Percentiles rank a stretch among this genome's conserved stretches.
phyloP scores from a whole-genome alignment of 305 asterid genomes.

The Fraxinus nigra region DNA sequence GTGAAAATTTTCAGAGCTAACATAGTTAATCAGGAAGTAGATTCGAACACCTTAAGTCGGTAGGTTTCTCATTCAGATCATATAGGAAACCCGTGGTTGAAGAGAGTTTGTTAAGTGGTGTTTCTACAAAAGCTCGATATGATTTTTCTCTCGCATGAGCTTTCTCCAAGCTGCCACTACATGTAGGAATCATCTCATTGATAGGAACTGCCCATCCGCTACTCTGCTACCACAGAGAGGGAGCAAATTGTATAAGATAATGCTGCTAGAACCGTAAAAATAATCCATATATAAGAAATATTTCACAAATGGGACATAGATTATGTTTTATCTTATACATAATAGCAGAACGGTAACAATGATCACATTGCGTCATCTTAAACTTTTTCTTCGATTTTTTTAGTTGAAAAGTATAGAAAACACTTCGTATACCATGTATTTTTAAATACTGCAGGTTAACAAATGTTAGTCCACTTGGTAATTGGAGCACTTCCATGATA shows the following conservation, averaged over 20 bases:
- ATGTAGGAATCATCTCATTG: constrained; percentile 20
- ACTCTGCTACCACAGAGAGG: background rate
- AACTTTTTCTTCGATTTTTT: background rate
- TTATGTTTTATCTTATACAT: background rate
- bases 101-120: constrained; percentile 20
- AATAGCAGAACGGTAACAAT: background rate
- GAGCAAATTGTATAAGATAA: background rate
- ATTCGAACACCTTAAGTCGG: constrained; percentile 16
- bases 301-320: background rate
- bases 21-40: background rate
- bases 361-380: background rate
- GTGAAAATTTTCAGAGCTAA: background rate
- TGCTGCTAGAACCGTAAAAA: background rate
- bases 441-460: background rate
- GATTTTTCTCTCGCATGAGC: constrained; percentile 4
- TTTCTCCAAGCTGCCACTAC: constrained; percentile 15
- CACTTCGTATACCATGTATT: too few species aligned
- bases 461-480: background rate
- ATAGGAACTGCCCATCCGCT: constrained; percentile 18
- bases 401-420: background rate
- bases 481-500: background rate
- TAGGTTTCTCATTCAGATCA: constrained; percentile 26
- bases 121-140: constrained; percentile 6
- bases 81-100: constrained; percentile 25
- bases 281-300: background rate